Evolutionary conservation across 108 stramenopile species (phyloP), one percentile per base, ranked within the genome.

Genomic region (Fistulifera pelliculosa): DNA sequence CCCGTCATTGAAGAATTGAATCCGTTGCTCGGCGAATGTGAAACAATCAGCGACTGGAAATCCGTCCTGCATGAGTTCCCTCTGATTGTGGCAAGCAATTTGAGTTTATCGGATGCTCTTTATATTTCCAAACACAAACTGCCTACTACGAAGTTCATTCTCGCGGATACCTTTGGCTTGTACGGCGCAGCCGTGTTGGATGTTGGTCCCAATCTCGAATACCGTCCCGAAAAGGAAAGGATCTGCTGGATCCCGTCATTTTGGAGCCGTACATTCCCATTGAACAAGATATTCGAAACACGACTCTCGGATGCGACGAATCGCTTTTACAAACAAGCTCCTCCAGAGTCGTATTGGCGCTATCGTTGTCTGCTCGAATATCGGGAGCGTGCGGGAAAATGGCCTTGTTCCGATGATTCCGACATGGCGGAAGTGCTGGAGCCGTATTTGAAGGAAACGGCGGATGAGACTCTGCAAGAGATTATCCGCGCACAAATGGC

Each of bases 1-100:
- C 77, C 83, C 11, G 57, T 83, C 41, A 74, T 95, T 12, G 83
- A 89, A 53, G 93, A 90, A 49, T 73, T 97, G 67, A 97, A 97
- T 83, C 85, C 82, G 1, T 60, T 95, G 11, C 67, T 90, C 55
- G 96, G 90, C 48, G 60, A 76, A 15, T 86, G 86, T 66, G 75
- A 80, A 21, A 64, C 69, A 58, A 27, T 55, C 0, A 38, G 83
- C n/a, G 21, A 64, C 0, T 69, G 71, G 14, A 38, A 87, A 25
- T 65, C 75, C 1, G 84, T 65, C 56, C 77, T 97, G 56, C 41
- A 65, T 27, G 54, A 70, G 41, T 97, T 88, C 73, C 68, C 82
- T 52, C 76, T 90, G 31, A 73, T 93, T 43, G 68, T 93, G 8
- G 92, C 92, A n/a, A 87, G 83, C 25, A 68, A 71, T 42, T 41